Base-by-base conservation (phyloP, 1,284 basidiomycete genomes). In the Marasmius tenuissimus region DNA sequence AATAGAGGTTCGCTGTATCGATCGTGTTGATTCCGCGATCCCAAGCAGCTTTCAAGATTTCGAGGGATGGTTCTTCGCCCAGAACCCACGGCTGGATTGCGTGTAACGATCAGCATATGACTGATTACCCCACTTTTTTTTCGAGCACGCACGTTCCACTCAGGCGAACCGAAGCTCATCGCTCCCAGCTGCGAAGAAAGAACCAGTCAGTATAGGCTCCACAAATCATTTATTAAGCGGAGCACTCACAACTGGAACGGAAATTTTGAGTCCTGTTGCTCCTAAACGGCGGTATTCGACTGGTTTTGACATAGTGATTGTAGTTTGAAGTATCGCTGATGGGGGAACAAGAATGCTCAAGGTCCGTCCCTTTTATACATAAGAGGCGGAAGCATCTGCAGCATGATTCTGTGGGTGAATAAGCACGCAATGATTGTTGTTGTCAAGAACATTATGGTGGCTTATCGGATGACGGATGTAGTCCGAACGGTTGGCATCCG, bases 21-120 rank as follows among this genome's bases (percentile, higher is more conserved):
- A 64, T 58, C 4, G 66, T 67, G 49, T 59, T 67, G 48, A 67
- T 50, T 22, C 65, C 66, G 9, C 53, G 47, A 58, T 66, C 66
- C 66, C 63, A 66, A 14, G 61, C 65, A n/a, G 53, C 61, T 45
- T 65, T 63, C 4, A 66, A 50, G 16, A 65, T 42, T 10, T 42
- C 35, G 11, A 65, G 38, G 9, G 63, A 64, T 39, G 64, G 27
- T 34, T 65, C 47, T 34, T 37, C 55, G 18, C 38, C 35, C 34
- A 58, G 22, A 34, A 27, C 27, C 45, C 27, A 61, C 12, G 40
- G 11, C 53, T 40, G 51, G 6, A 27, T 27, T 27, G 27, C 27
- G 4, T 2, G 27, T 27, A 4, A 27, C 27, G 48, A 27, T 10
- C 12, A 49, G 18, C 48, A 12, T 6, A 49, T 11, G 18, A 3